A percentile compares a stretch with the other conserved stretches of the same genome.
These are phyloP conservation scores for Nematocida sp. DNA, from an alignment of 371 early-diverging fungal species.

Conservation along the genomic window DNA sequence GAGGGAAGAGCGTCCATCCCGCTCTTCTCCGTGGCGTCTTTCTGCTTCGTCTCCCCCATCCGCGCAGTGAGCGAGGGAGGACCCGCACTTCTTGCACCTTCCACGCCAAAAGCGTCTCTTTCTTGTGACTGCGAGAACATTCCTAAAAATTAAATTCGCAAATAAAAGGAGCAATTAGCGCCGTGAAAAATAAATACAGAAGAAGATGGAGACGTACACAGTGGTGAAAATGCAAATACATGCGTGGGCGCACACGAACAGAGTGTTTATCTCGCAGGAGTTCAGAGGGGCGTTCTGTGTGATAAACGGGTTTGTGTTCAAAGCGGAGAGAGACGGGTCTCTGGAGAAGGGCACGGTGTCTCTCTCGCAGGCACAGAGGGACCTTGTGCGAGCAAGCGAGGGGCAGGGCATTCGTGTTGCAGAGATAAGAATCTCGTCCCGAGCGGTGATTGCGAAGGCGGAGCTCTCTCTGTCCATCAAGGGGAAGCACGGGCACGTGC, in stretches of 20 bases:
- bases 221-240: slow-evolving; percentile 44
- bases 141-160: slow-evolving; percentile 33
- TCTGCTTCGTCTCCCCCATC: not conserved
- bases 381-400: not conserved
- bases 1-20: slow-evolving; percentile 20
- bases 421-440: not conserved
- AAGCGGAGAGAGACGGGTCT: not conserved
- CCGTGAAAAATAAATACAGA: slow-evolving; percentile 37
- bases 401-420: slow-evolving; percentile 12
- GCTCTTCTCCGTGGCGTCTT: slow-evolving; percentile 6
- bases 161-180: slow-evolving; percentile 4
- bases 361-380: slow-evolving; percentile 44
- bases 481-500: slow-evolving; percentile 8
- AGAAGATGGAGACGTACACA: slow-evolving; percentile 14
- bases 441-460: slow-evolving; percentile 19
- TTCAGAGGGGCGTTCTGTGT: slow-evolving; percentile 21
- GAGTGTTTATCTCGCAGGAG: slow-evolving; percentile 21
- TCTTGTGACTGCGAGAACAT: slow-evolving; percentile 39
- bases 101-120: slow-evolving; percentile 15
- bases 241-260: slow-evolving; percentile 33
- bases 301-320: slow-evolving; percentile 30
- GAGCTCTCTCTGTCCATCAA: slow-evolving; percentile 13
- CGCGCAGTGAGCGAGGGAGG: not conserved
- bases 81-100: not conserved
- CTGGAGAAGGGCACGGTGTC: slow-evolving; percentile 22